A percentile compares a stretch with the other conserved stretches of the same genome.
These are phyloP conservation scores for Syzygium aqueum DNA, from an alignment of 345 rosid species.

Conservation along the genomic window DNA sequence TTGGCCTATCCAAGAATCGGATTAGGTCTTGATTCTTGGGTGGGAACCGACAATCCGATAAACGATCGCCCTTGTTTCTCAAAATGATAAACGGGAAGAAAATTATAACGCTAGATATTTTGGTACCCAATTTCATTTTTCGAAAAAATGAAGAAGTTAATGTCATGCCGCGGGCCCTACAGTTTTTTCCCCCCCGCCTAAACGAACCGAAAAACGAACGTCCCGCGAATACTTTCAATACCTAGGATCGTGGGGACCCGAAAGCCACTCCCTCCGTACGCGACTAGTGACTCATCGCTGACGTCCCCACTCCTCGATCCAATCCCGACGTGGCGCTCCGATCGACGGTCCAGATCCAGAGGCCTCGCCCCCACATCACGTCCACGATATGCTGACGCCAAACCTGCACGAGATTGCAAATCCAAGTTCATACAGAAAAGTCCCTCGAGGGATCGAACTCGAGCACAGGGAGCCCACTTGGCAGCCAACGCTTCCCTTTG, in stretches of 20 bases:
- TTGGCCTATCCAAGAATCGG: too few species aligned
- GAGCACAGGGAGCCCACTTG: constrained; percentile 14
- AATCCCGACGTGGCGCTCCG: background rate
- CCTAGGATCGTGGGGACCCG: background rate
- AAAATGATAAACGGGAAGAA: background rate
- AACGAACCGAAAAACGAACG: background rate
- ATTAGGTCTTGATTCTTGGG: too few species aligned
- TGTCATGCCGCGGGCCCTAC: background rate
- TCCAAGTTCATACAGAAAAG: background rate
- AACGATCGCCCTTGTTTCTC: too few species aligned
- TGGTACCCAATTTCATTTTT: background rate
- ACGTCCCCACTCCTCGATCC: background rate
- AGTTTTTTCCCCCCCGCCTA: background rate
- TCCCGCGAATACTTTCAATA: background rate
- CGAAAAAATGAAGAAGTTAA: background rate
- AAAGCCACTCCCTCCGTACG: background rate
- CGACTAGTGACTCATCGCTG: background rate
- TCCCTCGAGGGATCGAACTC: background rate
- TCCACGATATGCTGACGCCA: background rate
- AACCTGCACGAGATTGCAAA: background rate
- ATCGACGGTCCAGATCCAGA: background rate
- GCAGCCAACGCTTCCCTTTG: constrained; percentile 36
- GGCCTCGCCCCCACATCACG: background rate
- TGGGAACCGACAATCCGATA: too few species aligned
- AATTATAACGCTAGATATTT: background rate